Base-by-base conservation (phyloP, 2,329 filamentous ascomycete genomes). In the Fusarium cyanostomum region DNA sequence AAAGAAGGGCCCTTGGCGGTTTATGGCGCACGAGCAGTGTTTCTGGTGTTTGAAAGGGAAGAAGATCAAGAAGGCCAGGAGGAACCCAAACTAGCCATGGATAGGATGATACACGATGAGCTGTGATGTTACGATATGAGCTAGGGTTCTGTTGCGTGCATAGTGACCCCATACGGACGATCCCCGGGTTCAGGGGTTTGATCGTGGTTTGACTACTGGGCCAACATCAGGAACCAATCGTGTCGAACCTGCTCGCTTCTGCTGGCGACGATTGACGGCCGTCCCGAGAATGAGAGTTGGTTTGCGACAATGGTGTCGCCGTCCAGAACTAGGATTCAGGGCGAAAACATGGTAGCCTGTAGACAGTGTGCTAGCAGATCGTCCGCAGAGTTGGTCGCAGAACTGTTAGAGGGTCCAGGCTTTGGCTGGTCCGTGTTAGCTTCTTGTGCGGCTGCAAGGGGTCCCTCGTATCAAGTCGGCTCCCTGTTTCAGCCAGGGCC, bases 61-160 rank as follows among this genome's bases (percentile, higher is more conserved):
- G 56, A 62, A 56, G 52, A 49, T 59, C 42, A 49, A 58, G 62
- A 68, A 53, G 46, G 51, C 38, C 51, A 56, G 44, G 52, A 51
- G 59, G 56, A 31, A 56, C 42, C 26, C 31, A 48, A 59, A 53
- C 44, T 30, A 54, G 31, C 27, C 37, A 49, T 53, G 52, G 50
- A 50, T 64, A 50, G 34, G 41, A 59, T 63, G 64, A 66, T 61
- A 59, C 58, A 66, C 48, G 45, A 65, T 64, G 38, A 66, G 59
- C 38, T 26, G 48, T 56, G 58, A 59, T 50, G 62, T 66, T 46
- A 53, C 42, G 42, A 57, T 64, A 51, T 35, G 59, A 66, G 44
- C 52, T 43, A 63, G 43, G 46, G 38, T 38, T n/a, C 39, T 37
- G 43, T 39, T 33, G 33, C 52, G 35, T 12, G 42, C 52, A 48